phyloP scores from a whole-genome alignment of 2,329 filamentous ascomycete genomes.

The Neonectria neomacrospora region DNA sequence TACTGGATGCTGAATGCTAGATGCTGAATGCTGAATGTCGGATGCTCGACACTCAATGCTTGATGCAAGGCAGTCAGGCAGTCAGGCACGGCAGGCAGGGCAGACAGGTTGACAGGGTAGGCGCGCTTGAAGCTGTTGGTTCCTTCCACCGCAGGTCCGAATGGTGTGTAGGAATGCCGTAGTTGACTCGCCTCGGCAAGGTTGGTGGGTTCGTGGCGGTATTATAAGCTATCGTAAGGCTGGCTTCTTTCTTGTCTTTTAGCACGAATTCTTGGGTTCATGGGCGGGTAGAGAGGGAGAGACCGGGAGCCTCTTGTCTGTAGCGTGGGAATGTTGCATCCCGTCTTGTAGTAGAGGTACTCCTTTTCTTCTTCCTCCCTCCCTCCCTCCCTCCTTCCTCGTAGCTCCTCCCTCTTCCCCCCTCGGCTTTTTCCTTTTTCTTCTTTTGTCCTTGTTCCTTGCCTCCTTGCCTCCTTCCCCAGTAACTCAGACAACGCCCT shows the following conservation, averaged over 20 bases:
- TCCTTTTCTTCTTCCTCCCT: not conserved
- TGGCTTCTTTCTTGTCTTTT: not conserved
- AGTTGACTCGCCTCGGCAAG: not conserved
- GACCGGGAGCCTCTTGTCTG: not conserved
- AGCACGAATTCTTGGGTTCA: not conserved
- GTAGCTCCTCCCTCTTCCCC: not conserved
- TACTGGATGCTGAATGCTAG: not conserved
- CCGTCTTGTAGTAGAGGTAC: not conserved
- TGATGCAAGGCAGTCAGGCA: not conserved
- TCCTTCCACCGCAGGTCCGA: constrained; percentile 4
- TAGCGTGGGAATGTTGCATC: not conserved
- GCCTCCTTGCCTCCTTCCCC: not conserved
- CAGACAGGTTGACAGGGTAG: not conserved
- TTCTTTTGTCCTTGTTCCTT: not conserved
- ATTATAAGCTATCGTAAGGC: not conserved
- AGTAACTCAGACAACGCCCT: not conserved
- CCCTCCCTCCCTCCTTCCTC: not conserved
- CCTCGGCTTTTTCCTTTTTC: not conserved
- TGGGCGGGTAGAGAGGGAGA: not conserved
- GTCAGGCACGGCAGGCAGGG: not conserved
- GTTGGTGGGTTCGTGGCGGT: constrained; percentile 4
- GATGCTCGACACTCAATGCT: not conserved
- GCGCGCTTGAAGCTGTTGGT: constrained; percentile 4
- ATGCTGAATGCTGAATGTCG: not conserved
- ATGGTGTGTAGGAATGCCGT: constrained; percentile 5